A percentile compares a stretch with the other conserved stretches of the same genome.
These are phyloP conservation scores for Albifimbria verrucaria DNA, from an alignment of 2,329 filamentous ascomycete genomes.

Conservation along the genomic window DNA sequence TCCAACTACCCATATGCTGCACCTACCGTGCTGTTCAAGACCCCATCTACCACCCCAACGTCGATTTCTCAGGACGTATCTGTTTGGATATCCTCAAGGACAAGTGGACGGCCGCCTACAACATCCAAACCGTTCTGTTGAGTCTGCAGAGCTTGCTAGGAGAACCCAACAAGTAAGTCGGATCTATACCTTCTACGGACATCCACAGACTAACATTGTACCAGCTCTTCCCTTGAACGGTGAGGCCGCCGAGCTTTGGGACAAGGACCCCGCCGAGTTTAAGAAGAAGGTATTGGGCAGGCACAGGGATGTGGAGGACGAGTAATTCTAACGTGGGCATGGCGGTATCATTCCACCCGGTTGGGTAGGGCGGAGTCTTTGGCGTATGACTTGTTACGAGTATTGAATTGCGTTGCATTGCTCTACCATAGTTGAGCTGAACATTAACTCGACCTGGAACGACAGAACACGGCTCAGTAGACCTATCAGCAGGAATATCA, in stretches of 20 bases:
- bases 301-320: slow-evolving; percentile 63
- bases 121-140: slow-evolving; percentile 87
- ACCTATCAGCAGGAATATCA: neutral
- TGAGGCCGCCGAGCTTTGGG: slow-evolving; percentile 94
- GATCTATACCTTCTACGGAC: neutral
- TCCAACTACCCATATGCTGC: slow-evolving; percentile 89
- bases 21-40: slow-evolving; percentile 93
- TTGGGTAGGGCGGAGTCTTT: slow-evolving; percentile 9
- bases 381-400: slow-evolving; percentile 3
- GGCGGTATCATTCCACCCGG: slow-evolving; percentile 7
- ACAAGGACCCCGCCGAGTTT: slow-evolving; percentile 82
- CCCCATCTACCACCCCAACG: slow-evolving; percentile 99
- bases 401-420: slow-evolving; percentile 16
- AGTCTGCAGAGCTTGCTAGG: slow-evolving; percentile 93
- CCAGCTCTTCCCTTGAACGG: slow-evolving; percentile 85
- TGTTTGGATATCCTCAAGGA: slow-evolving; percentile 98
- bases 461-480: too few relatives aligned
- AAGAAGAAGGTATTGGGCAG: slow-evolving; percentile 68
- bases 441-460: too few relatives aligned
- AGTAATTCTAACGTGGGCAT: slow-evolving; percentile 35
- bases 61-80: slow-evolving; percentile 95
- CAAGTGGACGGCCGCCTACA: slow-evolving; percentile 98
- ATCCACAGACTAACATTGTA: too few relatives aligned
- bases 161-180: slow-evolving; percentile 92
- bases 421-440: slow-evolving; percentile 18